phyloP scores from a whole-genome alignment of 148 eudicot species.

The Amaranthus palmeri region DNA sequence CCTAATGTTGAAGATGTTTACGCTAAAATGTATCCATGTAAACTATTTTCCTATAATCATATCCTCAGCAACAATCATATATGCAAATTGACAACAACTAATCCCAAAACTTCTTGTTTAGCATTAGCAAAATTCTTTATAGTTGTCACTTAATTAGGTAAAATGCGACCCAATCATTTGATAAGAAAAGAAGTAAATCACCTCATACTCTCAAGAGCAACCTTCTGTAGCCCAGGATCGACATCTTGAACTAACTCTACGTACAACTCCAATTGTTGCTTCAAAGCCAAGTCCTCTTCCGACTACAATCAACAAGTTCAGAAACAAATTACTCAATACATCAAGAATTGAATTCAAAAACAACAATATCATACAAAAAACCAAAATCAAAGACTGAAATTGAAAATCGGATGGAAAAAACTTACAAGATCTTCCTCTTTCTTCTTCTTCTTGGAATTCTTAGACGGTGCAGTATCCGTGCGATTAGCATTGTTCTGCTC shows the following conservation, averaged over 20 bases:
- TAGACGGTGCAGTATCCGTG: conserved; percentile 37
- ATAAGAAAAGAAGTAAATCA: conserved; percentile 12
- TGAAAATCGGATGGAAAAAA: background rate
- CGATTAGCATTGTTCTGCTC: conserved; percentile 29
- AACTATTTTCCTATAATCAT: no score
- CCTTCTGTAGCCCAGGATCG: conserved; percentile 64
- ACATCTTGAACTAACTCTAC: conserved; percentile 85
- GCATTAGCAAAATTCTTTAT: no score
- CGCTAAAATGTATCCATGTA: no score
- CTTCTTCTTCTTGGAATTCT: conserved; percentile 59
- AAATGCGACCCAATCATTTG: no score
- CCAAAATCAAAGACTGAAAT: conserved; percentile 5
- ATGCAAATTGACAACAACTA: no score
- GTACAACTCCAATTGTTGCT: conserved; percentile 83
- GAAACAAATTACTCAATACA: conserved; percentile 1
- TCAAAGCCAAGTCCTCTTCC: conserved; percentile 91
- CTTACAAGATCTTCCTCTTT: conserved; percentile 75
- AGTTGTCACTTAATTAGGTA: no score
- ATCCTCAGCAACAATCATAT: no score
- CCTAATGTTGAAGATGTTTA: no score
- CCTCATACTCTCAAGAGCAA: conserved; percentile 96
- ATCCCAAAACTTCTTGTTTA: no score
- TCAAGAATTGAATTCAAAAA: background rate
- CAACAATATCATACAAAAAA: background rate
- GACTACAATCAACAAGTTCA: conserved; percentile 46